Conservation (phyloP, 2,329 filamentous ascomycete genomes). For the Cercospora sp. region DNA sequence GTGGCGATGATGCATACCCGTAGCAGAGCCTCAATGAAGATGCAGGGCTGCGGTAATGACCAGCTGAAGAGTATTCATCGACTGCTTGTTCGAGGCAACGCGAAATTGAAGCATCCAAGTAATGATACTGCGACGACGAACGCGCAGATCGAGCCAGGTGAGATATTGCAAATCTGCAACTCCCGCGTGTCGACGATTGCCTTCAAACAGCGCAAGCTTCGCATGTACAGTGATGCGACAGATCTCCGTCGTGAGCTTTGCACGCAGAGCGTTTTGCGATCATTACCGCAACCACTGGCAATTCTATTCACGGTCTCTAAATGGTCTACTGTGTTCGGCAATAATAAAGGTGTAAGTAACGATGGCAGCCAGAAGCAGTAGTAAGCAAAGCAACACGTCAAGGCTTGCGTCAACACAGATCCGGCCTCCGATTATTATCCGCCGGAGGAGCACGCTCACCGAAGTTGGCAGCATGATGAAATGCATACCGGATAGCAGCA, state of each 20-base stretch:
- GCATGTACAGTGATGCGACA: background rate
- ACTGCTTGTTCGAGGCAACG: background rate
- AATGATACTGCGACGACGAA: background rate
- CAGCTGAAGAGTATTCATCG: background rate
- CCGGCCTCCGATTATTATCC: background rate
- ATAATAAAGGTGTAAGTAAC: background rate
- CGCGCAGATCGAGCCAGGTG: background rate
- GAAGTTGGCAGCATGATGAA: background rate
- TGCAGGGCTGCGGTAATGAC: background rate
- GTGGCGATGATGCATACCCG: background rate
- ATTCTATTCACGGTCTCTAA: background rate
- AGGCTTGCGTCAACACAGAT: background rate
- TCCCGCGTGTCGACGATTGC: background rate
- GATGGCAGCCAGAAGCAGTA: background rate
- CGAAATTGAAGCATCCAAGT: background rate
- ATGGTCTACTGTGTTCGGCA: background rate
- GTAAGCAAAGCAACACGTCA: background rate
- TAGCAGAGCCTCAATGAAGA: background rate
- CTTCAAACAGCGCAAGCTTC: background rate
- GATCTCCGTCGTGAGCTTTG: background rate
- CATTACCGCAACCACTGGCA: background rate
- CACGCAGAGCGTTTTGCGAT: background rate
- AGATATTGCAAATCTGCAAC: background rate
- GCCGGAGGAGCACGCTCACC: background rate
- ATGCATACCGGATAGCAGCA: background rate